Conservation (phyloP, 2,329 filamentous ascomycete genomes). For the Golovinomyces cichoracearum region DNA sequence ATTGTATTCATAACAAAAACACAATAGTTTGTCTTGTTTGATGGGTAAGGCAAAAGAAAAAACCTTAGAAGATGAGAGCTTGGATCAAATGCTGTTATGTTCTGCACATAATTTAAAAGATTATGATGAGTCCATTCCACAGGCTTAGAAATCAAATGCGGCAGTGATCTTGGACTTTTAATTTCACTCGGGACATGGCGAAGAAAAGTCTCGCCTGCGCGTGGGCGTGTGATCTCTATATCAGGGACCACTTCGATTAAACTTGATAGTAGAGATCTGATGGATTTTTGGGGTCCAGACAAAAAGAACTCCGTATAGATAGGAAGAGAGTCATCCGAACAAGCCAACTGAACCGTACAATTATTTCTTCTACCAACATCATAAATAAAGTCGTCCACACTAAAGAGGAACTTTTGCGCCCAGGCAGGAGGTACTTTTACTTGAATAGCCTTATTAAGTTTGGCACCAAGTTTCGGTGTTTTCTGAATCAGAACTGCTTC, state of each 20-base stretch:
- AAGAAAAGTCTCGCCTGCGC: background rate
- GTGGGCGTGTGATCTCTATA: slow-evolving; percentile 1
- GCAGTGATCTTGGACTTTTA: slow-evolving; percentile 3
- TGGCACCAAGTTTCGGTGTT: slow-evolving; percentile 6
- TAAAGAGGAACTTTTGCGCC: slow-evolving; percentile 3
- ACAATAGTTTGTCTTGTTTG: background rate
- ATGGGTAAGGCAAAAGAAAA: background rate
- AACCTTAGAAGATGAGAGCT: slow-evolving; percentile 3
- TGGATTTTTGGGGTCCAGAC: slow-evolving; percentile 7
- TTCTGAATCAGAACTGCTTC: background rate
- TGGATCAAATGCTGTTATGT: slow-evolving; percentile 12
- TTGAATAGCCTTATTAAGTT: slow-evolving; percentile 7
- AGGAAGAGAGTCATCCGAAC: background rate
- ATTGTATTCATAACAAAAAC: background rate
- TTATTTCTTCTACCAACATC: slow-evolving; percentile 6
- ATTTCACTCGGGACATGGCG: background rate
- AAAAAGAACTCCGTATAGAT: slow-evolving; percentile 5
- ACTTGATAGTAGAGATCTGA: slow-evolving; percentile 6
- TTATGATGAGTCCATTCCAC: slow-evolving; percentile 13
- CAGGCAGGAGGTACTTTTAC: slow-evolving; percentile 5
- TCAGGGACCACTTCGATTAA: slow-evolving; percentile 6
- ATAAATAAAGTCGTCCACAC: slow-evolving; percentile 9
- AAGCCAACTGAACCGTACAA: slow-evolving; percentile 5
- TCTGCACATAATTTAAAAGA: slow-evolving; percentile 18
- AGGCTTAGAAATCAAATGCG: slow-evolving; percentile 5